A percentile compares a stretch with the other conserved stretches of the same genome.
Evolutionary conservation across 768 basidiomycete species (phyloP).

Genomic region (Calocera cornea): DNA sequence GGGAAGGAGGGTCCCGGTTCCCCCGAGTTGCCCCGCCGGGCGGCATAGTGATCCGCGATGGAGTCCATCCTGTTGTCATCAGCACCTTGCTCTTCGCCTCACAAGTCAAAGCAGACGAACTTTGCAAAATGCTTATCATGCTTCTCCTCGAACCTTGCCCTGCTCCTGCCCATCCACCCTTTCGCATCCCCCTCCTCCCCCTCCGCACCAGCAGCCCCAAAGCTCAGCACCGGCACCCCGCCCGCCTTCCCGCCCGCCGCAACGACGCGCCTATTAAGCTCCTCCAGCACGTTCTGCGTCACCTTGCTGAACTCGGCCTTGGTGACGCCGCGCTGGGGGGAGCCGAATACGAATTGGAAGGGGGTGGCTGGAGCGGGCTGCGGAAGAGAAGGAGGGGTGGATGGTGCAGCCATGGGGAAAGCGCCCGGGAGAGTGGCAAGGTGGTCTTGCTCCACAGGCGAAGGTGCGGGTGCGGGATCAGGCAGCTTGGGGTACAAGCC

Average conservation of each 20-base stretch:
- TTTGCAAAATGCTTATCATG: slow-evolving; percentile 55
- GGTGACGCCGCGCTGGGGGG: slow-evolving; percentile 39
- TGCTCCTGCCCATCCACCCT: slow-evolving; percentile 15
- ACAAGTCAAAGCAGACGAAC: not conserved
- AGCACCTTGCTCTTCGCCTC: not conserved
- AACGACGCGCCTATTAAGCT: slow-evolving; percentile 64
- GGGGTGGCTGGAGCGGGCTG: slow-evolving; percentile 28
- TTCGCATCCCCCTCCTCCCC: slow-evolving; percentile 7
- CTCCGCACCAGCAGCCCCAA: too few relatives aligned
- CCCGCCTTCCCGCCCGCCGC: slow-evolving; percentile 31
- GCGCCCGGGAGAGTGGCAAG: slow-evolving; percentile 21
- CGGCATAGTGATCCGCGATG: slow-evolving; percentile 43
- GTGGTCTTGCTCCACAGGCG: not conserved
- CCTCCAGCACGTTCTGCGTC: slow-evolving; percentile 58
- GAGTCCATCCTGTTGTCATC: slow-evolving; percentile 46
- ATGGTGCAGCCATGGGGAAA: slow-evolving; percentile 27
- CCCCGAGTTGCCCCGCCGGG: slow-evolving; percentile 21
- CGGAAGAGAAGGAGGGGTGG: slow-evolving; percentile 18
- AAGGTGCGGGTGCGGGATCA: too few relatives aligned
- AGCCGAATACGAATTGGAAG: slow-evolving; percentile 55
- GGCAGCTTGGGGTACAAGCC: not conserved
- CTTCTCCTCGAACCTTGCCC: slow-evolving; percentile 37
- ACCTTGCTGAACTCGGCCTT: slow-evolving; percentile 54
- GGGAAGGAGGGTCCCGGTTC: not conserved
- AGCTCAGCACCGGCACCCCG: not conserved